Evolutionary conservation across 1,284 basidiomycete species (phyloP).

Genomic region (Peniophora sp.): DNA sequence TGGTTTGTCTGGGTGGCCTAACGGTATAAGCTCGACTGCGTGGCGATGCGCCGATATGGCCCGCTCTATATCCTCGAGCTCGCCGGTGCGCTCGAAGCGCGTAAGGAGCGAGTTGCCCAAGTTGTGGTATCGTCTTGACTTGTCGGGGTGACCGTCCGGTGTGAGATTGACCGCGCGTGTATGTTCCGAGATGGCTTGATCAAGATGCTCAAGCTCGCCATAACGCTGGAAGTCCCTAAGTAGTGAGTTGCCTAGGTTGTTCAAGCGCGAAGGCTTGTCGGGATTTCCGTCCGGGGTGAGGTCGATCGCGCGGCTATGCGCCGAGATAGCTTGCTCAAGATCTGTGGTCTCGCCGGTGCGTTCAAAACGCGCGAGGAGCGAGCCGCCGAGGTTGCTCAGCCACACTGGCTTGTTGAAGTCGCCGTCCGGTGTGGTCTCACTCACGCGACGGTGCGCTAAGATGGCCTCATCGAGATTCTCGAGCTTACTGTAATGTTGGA

Average conservation of each 20-base stretch:
- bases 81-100: slow-evolving; percentile 1
- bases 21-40: slow-evolving; percentile 15
- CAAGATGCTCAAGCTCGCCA: slow-evolving; percentile 19
- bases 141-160: slow-evolving; percentile 11
- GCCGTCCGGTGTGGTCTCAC: background rate
- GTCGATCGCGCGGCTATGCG: background rate
- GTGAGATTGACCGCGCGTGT: slow-evolving; percentile 15
- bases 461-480: background rate
- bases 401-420: background rate
- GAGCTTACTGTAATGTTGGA: background rate
- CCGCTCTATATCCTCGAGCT: background rate
- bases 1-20: slow-evolving; percentile 14
- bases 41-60: background rate
- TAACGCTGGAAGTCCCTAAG: slow-evolving; percentile 17
- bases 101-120: slow-evolving; percentile 5
- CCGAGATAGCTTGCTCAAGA: background rate
- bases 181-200: slow-evolving; percentile 21
- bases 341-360: background rate
- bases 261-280: no score
- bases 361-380: background rate
- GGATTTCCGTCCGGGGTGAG: background rate
- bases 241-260: no score
- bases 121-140: slow-evolving; percentile 4
- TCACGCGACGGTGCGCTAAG: background rate
- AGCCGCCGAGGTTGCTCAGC: background rate